phyloP scores from a whole-genome alignment of 345 rosid species.

The Melastoma malabathricum region DNA sequence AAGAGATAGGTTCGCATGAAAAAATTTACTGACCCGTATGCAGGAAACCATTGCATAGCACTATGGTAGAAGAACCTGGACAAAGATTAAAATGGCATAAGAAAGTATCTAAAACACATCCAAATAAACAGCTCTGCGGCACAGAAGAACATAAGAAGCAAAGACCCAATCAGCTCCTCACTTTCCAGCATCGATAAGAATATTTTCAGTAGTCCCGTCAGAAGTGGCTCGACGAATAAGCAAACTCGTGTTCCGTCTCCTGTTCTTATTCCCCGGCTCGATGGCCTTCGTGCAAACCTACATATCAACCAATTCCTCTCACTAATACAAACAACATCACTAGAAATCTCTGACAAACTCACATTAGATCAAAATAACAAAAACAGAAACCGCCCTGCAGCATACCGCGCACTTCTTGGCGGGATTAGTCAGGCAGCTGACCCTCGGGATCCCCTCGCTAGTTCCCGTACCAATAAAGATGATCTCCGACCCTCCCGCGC shows the following conservation, averaged over 20 bases:
- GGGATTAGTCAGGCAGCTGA: constrained; percentile 84
- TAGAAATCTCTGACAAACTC: constrained; percentile 2
- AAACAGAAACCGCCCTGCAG: neutral
- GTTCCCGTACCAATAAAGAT: constrained; percentile 85
- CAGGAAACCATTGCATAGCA: constrained; percentile 77
- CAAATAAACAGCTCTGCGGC: neutral
- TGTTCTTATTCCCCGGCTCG: constrained; percentile 62
- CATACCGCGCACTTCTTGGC: constrained; percentile 65
- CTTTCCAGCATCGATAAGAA: constrained; percentile 88
- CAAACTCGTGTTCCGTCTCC: constrained; percentile 66
- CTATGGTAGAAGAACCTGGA: constrained; percentile 93
- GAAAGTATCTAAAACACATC: no score
- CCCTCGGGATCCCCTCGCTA: constrained; percentile 92
- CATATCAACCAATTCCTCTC: neutral
- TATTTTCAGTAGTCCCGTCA: constrained; percentile 30
- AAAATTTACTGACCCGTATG: constrained; percentile 55
- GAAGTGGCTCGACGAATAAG: constrained; percentile 50
- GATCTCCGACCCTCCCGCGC: constrained; percentile 24
- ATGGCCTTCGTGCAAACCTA: constrained; percentile 77
- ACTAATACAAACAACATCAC: no score
- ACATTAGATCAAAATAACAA: constrained; percentile 3
- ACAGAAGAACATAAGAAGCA: neutral
- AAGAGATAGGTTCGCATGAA: constrained; percentile 4
- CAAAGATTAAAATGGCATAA: neutral
- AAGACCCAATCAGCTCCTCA: constrained; percentile 27